Conservation (phyloP, 2,329 filamentous ascomycete genomes). For the Pseudopyrenochaeta lycopersici region DNA sequence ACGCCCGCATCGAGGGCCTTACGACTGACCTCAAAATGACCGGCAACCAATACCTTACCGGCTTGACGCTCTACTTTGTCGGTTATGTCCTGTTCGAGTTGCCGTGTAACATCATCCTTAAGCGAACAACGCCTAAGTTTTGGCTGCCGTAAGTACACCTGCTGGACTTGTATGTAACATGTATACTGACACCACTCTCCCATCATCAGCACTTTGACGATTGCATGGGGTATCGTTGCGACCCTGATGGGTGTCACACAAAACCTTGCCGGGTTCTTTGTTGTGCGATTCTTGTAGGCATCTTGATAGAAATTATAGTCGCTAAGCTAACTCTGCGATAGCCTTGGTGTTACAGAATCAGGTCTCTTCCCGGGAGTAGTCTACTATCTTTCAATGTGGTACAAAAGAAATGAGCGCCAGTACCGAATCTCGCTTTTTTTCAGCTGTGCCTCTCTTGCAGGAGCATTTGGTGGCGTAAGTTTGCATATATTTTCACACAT, state of each 20-base stretch:
- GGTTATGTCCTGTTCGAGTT: slow-evolving; percentile 62
- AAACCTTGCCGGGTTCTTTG: slow-evolving; percentile 57
- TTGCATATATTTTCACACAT: background rate
- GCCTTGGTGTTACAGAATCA: slow-evolving; percentile 46
- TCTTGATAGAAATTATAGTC: background rate
- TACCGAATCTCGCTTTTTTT: slow-evolving; percentile 69
- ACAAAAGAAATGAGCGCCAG: slow-evolving; percentile 66
- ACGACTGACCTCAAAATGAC: slow-evolving; percentile 44
- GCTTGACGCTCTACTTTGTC: slow-evolving; percentile 72
- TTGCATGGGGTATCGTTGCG: slow-evolving; percentile 58
- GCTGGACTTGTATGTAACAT: slow-evolving; percentile 53
- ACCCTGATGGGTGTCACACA: slow-evolving; percentile 61
- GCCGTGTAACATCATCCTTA: slow-evolving; percentile 68
- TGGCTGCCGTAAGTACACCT: slow-evolving; percentile 46
- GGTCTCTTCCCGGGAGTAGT: slow-evolving; percentile 54
- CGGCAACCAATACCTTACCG: slow-evolving; percentile 67
- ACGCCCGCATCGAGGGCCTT: slow-evolving; percentile 55
- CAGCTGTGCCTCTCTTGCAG: slow-evolving; percentile 65
- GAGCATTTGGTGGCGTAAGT: slow-evolving; percentile 67
- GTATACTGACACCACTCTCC: background rate
- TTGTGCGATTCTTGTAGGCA: slow-evolving; percentile 57
- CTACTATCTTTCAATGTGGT: slow-evolving; percentile 71
- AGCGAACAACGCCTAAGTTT: slow-evolving; percentile 64
- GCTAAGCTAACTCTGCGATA: slow-evolving; percentile 2
- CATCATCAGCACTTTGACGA: too few relatives aligned